A percentile compares a stretch with the other conserved stretches of the same genome.
Conservation (phyloP, 805 yeast genomes). For the Zygosaccharomyces bailii region DNA sequence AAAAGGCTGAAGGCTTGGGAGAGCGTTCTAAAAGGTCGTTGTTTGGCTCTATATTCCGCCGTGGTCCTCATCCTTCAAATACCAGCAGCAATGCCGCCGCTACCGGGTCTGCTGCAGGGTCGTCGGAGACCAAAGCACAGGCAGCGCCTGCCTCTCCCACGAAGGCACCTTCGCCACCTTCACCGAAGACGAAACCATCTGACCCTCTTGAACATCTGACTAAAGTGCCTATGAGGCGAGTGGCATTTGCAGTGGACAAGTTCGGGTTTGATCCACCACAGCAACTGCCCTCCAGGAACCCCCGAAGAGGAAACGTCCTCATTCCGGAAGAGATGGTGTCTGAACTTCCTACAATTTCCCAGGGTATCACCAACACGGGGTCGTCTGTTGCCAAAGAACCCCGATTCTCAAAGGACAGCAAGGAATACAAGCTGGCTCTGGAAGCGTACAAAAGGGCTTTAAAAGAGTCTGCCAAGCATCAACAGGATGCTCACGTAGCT, state of each 20-base stretch:
- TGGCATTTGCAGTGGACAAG: constrained; percentile 72
- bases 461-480: constrained; percentile 65
- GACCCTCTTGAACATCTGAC: constrained; percentile 22
- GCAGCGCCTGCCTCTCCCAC: constrained; percentile 15
- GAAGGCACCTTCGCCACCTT: constrained; percentile 36
- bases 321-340: constrained; percentile 61
- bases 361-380: constrained; percentile 60
- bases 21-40: constrained; percentile 32
- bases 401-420: constrained; percentile 35
- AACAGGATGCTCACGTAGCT: constrained; percentile 69
- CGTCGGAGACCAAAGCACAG: constrained; percentile 1
- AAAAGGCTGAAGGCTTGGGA: constrained; percentile 21
- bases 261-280: constrained; percentile 84
- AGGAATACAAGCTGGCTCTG: constrained; percentile 53
- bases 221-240: constrained; percentile 50
- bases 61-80: constrained; percentile 16
- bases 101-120: not conserved
- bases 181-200: not conserved
- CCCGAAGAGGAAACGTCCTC: constrained; percentile 73
- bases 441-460: constrained; percentile 54
- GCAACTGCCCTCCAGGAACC: constrained; percentile 84
- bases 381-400: constrained; percentile 18
- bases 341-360: constrained; percentile 60
- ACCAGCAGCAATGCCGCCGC: too few species aligned
- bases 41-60: constrained; percentile 29